These are phyloP conservation scores for Scheffersomyces ergatensis DNA, from an alignment of 805 yeast species.

Conservation along the genomic window DNA sequence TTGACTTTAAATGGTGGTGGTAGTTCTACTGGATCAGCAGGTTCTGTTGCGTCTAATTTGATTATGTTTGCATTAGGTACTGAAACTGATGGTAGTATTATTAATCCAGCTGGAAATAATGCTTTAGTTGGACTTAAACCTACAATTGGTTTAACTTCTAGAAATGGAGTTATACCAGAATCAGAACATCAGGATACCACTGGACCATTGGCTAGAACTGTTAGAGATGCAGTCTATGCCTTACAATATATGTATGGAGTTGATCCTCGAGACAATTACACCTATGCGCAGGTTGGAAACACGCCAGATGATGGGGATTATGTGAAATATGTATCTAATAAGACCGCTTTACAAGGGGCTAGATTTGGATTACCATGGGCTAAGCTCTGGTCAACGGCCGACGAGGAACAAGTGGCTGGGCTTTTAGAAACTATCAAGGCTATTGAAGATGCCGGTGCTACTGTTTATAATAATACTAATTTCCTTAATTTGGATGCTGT, in stretches of 20 bases:
- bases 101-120: slow-evolving; percentile 22
- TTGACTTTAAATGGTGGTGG: slow-evolving; percentile 23
- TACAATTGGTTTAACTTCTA: slow-evolving; percentile 24
- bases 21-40: slow-evolving; percentile 25
- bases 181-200: slow-evolving; percentile 24
- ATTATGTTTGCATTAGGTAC: slow-evolving; percentile 23
- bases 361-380: slow-evolving; percentile 27
- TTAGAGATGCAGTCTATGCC: slow-evolving; percentile 22
- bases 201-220: slow-evolving; percentile 24
- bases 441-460: slow-evolving; percentile 22
- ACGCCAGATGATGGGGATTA: slow-evolving; percentile 25
- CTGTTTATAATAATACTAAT: slow-evolving; percentile 21
- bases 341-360: slow-evolving; percentile 22
- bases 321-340: slow-evolving; percentile 16
- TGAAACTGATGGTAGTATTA: slow-evolving; percentile 25
- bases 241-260: slow-evolving; percentile 24
- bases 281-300: slow-evolving; percentile 21
- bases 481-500: slow-evolving; percentile 20
- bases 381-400: slow-evolving; percentile 15
- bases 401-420: slow-evolving; percentile 12
- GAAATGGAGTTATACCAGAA: slow-evolving; percentile 24
- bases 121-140: slow-evolving; percentile 25
- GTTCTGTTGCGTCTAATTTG: slow-evolving; percentile 23
- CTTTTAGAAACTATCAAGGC: slow-evolving; percentile 13
- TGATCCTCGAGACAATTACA: slow-evolving; percentile 13